Evolutionary conservation across 805 yeast genomes (phyloP).

Genomic region (Schwanniomyces pseudopolymorphus): DNA sequence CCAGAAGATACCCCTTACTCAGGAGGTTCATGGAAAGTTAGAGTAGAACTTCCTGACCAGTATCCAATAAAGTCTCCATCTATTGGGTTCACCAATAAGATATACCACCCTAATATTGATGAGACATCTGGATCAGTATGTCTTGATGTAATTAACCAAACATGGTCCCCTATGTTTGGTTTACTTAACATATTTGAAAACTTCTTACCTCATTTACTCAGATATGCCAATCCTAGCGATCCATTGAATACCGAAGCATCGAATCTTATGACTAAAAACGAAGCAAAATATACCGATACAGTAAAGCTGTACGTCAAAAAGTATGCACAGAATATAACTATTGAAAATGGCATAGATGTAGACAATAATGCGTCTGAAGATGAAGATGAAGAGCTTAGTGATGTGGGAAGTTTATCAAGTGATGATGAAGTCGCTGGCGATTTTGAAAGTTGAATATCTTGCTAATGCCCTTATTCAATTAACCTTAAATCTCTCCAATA

Average conservation of each 20-base stretch:
- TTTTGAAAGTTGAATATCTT: slow-evolving; percentile 17
- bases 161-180: slow-evolving; percentile 98
- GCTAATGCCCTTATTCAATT: not conserved
- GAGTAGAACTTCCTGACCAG: slow-evolving; percentile 92
- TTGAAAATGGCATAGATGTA: slow-evolving; percentile 42
- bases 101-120: slow-evolving; percentile 94
- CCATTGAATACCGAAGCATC: slow-evolving; percentile 93
- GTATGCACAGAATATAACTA: slow-evolving; percentile 45
- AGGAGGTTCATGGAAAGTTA: slow-evolving; percentile 86
- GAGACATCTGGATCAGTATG: slow-evolving; percentile 90
- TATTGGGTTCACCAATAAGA: slow-evolving; percentile 87
- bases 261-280: slow-evolving; percentile 68
- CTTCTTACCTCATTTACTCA: slow-evolving; percentile 85
- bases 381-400: slow-evolving; percentile 44
- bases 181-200: slow-evolving; percentile 86
- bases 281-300: slow-evolving; percentile 60
- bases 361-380: slow-evolving; percentile 33
- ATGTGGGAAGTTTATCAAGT: slow-evolving; percentile 49
- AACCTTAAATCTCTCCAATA: no score
- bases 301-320: slow-evolving; percentile 72
- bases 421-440: slow-evolving; percentile 45
- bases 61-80: slow-evolving; percentile 96
- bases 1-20: slow-evolving; percentile 83
- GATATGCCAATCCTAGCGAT: slow-evolving; percentile 92
- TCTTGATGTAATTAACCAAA: slow-evolving; percentile 92